These are phyloP conservation scores for Pyrenochaeta sp. DNA, from an alignment of 2,329 filamentous ascomycete genomes.

Conservation along the genomic window DNA sequence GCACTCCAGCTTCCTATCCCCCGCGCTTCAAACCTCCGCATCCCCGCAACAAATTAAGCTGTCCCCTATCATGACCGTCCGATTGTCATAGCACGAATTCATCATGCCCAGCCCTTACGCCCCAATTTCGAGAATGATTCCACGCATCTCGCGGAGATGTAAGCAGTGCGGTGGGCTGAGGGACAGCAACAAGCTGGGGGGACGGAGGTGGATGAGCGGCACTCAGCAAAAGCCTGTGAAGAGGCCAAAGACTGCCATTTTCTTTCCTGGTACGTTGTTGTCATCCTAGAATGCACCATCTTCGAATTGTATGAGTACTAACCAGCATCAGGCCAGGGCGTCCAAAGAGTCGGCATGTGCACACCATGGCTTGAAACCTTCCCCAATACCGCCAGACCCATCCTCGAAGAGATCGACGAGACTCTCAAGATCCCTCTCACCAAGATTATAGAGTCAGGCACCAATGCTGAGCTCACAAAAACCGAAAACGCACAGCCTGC, in stretches of 20 bases:
- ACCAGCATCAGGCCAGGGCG: slow-evolving; percentile 74
- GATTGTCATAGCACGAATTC: slow-evolving; percentile 8
- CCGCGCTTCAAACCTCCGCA: slow-evolving; percentile 12
- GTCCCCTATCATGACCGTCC: slow-evolving; percentile 10
- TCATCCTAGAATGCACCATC: too few relatives aligned
- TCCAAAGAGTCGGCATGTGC: slow-evolving; percentile 88
- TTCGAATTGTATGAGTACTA: slow-evolving; percentile 8
- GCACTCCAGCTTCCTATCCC: not conserved
- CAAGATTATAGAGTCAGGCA: slow-evolving; percentile 79
- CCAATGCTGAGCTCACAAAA: slow-evolving; percentile 77
- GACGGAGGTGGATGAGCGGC: slow-evolving; percentile 43
- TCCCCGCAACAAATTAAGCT: slow-evolving; percentile 11
- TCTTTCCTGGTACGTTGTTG: slow-evolving; percentile 46
- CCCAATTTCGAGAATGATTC: slow-evolving; percentile 19
- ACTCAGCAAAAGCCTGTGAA: slow-evolving; percentile 26
- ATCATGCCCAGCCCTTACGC: slow-evolving; percentile 27
- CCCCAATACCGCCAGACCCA: slow-evolving; percentile 75
- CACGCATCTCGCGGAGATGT: slow-evolving; percentile 24
- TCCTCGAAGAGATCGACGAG: slow-evolving; percentile 86
- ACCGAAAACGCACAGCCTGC: slow-evolving; percentile 92
- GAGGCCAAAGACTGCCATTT: slow-evolving; percentile 50
- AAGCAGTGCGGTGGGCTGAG: slow-evolving; percentile 27
- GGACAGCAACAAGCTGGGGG: slow-evolving; percentile 6
- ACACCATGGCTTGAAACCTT: slow-evolving; percentile 87
- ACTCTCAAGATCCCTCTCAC: slow-evolving; percentile 79